Conservation (phyloP, 805 yeast species). For the Maudiozyma bulderi region DNA sequence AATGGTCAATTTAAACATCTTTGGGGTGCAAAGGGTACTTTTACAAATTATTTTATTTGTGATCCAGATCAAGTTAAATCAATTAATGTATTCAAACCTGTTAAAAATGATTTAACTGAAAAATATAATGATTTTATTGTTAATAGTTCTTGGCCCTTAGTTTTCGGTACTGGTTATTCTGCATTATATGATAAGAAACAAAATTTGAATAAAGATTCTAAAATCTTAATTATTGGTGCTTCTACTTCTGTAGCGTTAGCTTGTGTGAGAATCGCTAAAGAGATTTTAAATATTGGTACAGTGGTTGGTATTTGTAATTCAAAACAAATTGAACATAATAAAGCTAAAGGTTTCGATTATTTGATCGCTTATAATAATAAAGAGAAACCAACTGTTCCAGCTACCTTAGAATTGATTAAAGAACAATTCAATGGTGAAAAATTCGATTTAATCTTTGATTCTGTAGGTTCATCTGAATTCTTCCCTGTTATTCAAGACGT, state of each 20-base stretch:
- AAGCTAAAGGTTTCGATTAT: slow-evolving; percentile 47
- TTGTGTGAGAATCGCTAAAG: slow-evolving; percentile 47
- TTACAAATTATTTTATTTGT: slow-evolving; percentile 38
- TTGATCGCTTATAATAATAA: slow-evolving; percentile 48
- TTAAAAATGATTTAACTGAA: slow-evolving; percentile 27
- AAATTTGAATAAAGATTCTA: slow-evolving; percentile 32
- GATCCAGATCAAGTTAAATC: slow-evolving; percentile 23
- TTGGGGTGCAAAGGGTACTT: slow-evolving; percentile 32
- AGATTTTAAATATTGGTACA: slow-evolving; percentile 35
- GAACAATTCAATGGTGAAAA: slow-evolving; percentile 30
- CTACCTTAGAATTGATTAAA: slow-evolving; percentile 26
- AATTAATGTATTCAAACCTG: slow-evolving; percentile 28
- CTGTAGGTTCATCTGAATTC: slow-evolving; percentile 50
- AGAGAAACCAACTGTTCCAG: slow-evolving; percentile 25
- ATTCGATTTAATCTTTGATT: slow-evolving; percentile 57
- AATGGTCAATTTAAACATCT: slow-evolving; percentile 18
- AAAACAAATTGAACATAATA: slow-evolving; percentile 36
- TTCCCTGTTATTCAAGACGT: slow-evolving; percentile 34
- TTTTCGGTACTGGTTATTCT: slow-evolving; percentile 51
- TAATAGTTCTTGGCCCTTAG: slow-evolving; percentile 51
- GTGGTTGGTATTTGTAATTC: slow-evolving; percentile 52
- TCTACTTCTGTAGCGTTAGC: slow-evolving; percentile 59
- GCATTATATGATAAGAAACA: slow-evolving; percentile 29
- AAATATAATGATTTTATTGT: slow-evolving; percentile 15
- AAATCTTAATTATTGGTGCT: slow-evolving; percentile 61